Base-by-base conservation (phyloP, 768 basidiomycete species). In the Auriscalpium vulgare region DNA sequence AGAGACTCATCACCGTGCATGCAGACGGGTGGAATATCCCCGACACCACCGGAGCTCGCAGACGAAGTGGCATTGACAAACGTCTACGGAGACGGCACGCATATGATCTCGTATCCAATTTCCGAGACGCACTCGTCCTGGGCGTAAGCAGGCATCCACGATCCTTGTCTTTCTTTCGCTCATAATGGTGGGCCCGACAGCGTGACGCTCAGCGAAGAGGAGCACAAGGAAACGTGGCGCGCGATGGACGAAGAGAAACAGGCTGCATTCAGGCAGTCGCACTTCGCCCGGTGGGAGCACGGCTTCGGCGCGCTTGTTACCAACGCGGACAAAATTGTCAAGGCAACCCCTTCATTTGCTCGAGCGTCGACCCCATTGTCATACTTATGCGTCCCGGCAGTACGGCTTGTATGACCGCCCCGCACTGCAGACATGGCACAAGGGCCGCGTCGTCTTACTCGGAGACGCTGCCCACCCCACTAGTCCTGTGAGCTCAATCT, bases 401-500 rank as follows among this genome's bases (percentile, higher is more conserved):
- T 76, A 69, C 57, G 76, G 75, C 6, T 54, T 76, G 50, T 77
- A 77, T 58, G 75, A 76, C 59, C 72, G 76, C 16, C 72, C 73
- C 8, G 72, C 74, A 47, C 61, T 76, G 29, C 57, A 64, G 34
- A 62, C 67, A 4, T 78, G 76, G 76, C 70, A 75, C 59, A 67
- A 69, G 40, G 72, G 72, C 23, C 68, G 75, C 11, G 71, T 76
- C 10, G 67, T 75, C 8, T 68, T 78, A 38, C 65, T 76, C 10
- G 76, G 76, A 8, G 76, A 77, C 59, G 75, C 75, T 8, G 76
- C 75, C 5, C 75, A 77, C 59, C 75, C 75, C 4, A 75, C 75
- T 5, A 75, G 72, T 57, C 75, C 76, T 1, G 75, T 76, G 57
- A 50, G 75, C 63, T 2, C n/a, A 7, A 16, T 36, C 47, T 23